phyloP scores from a whole-genome alignment of 208 protist genomes.

The Crithidia brevicula region DNA sequence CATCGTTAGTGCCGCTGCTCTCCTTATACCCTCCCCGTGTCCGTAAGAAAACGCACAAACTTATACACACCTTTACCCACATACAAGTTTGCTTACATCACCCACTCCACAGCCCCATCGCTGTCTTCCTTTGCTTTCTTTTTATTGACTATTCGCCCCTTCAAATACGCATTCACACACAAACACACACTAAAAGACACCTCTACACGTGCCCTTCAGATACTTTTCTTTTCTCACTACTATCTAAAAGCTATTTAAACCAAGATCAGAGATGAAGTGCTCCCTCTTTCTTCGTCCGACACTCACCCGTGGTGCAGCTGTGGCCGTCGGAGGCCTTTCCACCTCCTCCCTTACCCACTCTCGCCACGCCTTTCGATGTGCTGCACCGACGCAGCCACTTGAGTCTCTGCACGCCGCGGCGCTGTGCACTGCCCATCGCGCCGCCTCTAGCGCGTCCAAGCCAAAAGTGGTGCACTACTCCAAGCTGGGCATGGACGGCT shows the following conservation, averaged over 20 bases:
- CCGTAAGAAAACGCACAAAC: too few relatives aligned
- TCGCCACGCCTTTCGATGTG: neutral
- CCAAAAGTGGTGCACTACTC: conserved; percentile 46
- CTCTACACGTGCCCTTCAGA: too few relatives aligned
- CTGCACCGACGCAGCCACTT: neutral
- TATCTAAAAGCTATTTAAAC: too few relatives aligned
- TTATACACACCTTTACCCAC: too few relatives aligned
- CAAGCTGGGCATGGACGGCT: conserved; percentile 84
- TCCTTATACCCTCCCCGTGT: too few relatives aligned
- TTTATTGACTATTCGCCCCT: too few relatives aligned
- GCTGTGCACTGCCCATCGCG: neutral
- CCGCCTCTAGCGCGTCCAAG: neutral
- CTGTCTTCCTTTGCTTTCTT: neutral
- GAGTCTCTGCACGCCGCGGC: neutral
- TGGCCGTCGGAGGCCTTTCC: neutral
- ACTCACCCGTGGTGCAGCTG: neutral
- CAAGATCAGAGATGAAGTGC: neutral
- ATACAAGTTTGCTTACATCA: too few relatives aligned
- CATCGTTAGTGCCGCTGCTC: too few relatives aligned
- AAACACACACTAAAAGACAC: conserved; percentile 1
- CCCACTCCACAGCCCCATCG: too few relatives aligned
- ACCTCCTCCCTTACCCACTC: neutral
- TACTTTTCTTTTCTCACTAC: too few relatives aligned
- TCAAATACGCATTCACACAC: too few relatives aligned
- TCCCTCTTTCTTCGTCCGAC: conserved; percentile 2